Evolutionary conservation across 2,329 filamentous ascomycete genomes (phyloP).

Genomic region (Hyphodiscus sp.): DNA sequence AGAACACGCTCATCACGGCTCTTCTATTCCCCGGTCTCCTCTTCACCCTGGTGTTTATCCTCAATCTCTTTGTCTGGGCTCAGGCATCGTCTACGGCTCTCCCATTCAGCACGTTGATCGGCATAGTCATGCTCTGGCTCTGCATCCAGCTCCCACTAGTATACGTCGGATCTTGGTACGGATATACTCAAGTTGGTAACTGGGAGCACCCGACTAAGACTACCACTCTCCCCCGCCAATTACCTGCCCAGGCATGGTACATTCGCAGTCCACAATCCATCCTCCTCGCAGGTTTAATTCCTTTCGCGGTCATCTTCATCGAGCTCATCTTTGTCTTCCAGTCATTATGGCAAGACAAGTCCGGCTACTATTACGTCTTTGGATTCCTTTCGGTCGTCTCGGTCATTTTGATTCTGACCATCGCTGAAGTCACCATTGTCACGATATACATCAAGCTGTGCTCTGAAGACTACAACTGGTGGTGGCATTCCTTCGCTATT

Average conservation of each 20-base stretch:
- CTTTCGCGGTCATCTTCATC: constrained; percentile 83
- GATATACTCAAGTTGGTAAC: constrained; percentile 57
- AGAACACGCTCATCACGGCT: constrained; percentile 73
- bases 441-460: constrained; percentile 78
- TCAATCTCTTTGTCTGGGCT: constrained; percentile 87
- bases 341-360: constrained; percentile 85
- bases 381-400: constrained; percentile 74
- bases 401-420: constrained; percentile 65
- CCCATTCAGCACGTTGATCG: constrained; percentile 72
- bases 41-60: constrained; percentile 67
- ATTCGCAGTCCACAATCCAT: constrained; percentile 55
- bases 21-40: constrained; percentile 72
- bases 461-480: constrained; percentile 84
- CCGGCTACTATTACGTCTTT: constrained; percentile 87
- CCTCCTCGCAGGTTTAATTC: constrained; percentile 68
- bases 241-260: constrained; percentile 74
- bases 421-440: constrained; percentile 79
- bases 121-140: constrained; percentile 70
- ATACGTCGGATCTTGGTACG: constrained; percentile 72
- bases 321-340: constrained; percentile 84
- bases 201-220: constrained; percentile 84
- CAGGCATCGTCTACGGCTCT: constrained; percentile 84
- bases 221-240: constrained; percentile 61
- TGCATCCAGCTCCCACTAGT: constrained; percentile 82
- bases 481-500: constrained; percentile 82